These are phyloP conservation scores for Cryptomeria japonica DNA, from an alignment of 75 land plant species.

Conservation along the genomic window DNA sequence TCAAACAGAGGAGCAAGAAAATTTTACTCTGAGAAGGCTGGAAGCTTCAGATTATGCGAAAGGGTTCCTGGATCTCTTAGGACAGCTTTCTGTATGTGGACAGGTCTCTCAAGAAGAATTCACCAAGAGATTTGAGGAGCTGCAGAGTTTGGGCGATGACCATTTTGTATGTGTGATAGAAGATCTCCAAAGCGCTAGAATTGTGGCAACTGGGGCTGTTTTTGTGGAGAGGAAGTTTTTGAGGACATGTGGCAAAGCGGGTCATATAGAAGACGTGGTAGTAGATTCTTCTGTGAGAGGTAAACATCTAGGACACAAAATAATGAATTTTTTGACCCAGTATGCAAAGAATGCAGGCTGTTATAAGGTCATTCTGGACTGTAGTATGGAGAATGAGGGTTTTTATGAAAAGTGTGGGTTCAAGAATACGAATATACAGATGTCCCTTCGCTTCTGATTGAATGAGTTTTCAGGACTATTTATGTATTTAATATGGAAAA, in stretches of 20 bases:
- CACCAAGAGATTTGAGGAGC: slow-evolving; percentile 24
- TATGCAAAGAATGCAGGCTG: slow-evolving; percentile 51
- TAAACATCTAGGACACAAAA: slow-evolving; percentile 56
- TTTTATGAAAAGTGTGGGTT: slow-evolving; percentile 77
- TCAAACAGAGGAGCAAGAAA: neutral
- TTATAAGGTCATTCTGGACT: slow-evolving; percentile 75
- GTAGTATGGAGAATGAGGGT: slow-evolving; percentile 36
- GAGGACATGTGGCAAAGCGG: slow-evolving; percentile 43
- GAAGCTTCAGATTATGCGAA: slow-evolving; percentile 40
- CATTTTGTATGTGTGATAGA: slow-evolving; percentile 50
- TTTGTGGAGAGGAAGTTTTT: slow-evolving; percentile 58
- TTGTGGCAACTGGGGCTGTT: slow-evolving; percentile 47
- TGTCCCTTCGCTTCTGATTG: slow-evolving; percentile 47
- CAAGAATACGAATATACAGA: slow-evolving; percentile 44
- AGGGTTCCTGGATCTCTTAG: slow-evolving; percentile 43
- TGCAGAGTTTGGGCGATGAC: slow-evolving; percentile 29
- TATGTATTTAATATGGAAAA: too few relatives aligned
- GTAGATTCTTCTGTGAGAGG: slow-evolving; percentile 63
- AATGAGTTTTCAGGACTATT: neutral
- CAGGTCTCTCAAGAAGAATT: slow-evolving; percentile 37
- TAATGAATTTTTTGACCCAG: slow-evolving; percentile 39
- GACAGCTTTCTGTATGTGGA: slow-evolving; percentile 35
- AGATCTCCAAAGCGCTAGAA: slow-evolving; percentile 27
- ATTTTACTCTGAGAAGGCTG: slow-evolving; percentile 19
- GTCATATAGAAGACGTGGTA: slow-evolving; percentile 79